These are phyloP conservation scores for Calocybe gambosa DNA, from an alignment of 1,284 basidiomycete species.

Conservation along the genomic window DNA sequence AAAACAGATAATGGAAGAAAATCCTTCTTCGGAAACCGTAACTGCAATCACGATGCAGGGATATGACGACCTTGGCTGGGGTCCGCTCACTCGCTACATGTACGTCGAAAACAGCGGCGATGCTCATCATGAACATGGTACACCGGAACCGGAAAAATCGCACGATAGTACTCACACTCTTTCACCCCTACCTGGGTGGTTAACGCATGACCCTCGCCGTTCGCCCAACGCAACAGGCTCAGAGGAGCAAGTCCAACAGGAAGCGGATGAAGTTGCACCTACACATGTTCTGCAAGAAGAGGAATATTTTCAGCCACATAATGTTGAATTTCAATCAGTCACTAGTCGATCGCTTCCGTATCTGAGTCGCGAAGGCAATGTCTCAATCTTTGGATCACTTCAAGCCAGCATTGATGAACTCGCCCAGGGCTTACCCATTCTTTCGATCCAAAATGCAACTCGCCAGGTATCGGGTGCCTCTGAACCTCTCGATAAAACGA, in stretches of 20 bases:
- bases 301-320: neutral
- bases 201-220: neutral
- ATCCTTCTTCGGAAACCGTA: neutral
- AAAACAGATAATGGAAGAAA: neutral
- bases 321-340: neutral
- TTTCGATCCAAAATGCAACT: slow-evolving; percentile 5
- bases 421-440: slow-evolving; percentile 2
- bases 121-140: neutral
- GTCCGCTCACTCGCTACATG: slow-evolving; percentile 13
- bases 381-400: slow-evolving; percentile 11
- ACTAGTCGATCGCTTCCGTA: slow-evolving; percentile 1
- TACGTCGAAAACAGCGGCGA: slow-evolving; percentile 11
- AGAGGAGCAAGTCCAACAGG: slow-evolving; percentile 18
- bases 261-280: slow-evolving; percentile 27
- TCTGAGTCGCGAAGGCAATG: slow-evolving; percentile 2
- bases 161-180: slow-evolving; percentile 1
- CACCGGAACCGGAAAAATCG: neutral
- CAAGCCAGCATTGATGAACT: slow-evolving; percentile 9
- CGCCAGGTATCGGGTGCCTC: slow-evolving; percentile 19
- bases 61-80: slow-evolving; percentile 12
- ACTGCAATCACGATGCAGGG: neutral
- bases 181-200: slow-evolving; percentile 1
- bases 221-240: slow-evolving; percentile 11
- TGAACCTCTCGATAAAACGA: slow-evolving; percentile 15
- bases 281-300: slow-evolving; percentile 17